A percentile compares a stretch with the other conserved stretches of the same genome.
These are phyloP conservation scores for Sclerotinia glacialis DNA, from an alignment of 2,329 filamentous ascomycete genomes.

Conservation along the genomic window DNA sequence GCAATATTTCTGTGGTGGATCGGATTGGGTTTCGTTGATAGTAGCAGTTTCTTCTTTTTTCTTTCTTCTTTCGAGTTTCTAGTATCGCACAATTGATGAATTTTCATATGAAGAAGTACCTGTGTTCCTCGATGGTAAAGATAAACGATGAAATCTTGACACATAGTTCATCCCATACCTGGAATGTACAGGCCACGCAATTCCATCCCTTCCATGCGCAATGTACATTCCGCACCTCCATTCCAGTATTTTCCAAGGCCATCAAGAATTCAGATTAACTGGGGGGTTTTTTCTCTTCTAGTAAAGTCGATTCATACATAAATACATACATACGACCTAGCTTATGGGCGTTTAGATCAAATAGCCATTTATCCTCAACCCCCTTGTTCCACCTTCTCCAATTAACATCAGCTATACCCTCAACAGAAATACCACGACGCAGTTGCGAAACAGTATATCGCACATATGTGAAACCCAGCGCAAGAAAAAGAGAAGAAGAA, in stretches of 20 bases:
- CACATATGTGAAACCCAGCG: not conserved
- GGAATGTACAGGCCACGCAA: not conserved
- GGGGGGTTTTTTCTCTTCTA: too few relatives aligned
- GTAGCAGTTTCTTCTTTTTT: too few relatives aligned
- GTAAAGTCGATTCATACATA: too few relatives aligned
- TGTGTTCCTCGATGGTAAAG: not conserved
- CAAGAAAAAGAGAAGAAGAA: too few relatives aligned
- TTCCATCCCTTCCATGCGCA: not conserved
- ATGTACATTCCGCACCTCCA: not conserved
- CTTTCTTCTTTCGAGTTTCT: too few relatives aligned
- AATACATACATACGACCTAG: too few relatives aligned
- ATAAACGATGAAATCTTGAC: not conserved
- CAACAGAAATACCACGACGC: not conserved
- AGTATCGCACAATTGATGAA: not conserved
- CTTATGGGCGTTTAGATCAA: not conserved
- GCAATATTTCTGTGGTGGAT: not conserved
- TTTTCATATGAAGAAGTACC: not conserved
- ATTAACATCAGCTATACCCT: not conserved
- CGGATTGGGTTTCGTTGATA: not conserved
- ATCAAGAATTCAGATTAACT: not conserved
- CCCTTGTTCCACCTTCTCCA: not conserved
- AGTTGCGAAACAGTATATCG: not conserved
- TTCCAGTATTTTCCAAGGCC: not conserved
- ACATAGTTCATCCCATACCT: not conserved
- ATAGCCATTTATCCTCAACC: too few relatives aligned